Conservation (phyloP, 129 eudicot species). For the Deinandra increscens region DNA sequence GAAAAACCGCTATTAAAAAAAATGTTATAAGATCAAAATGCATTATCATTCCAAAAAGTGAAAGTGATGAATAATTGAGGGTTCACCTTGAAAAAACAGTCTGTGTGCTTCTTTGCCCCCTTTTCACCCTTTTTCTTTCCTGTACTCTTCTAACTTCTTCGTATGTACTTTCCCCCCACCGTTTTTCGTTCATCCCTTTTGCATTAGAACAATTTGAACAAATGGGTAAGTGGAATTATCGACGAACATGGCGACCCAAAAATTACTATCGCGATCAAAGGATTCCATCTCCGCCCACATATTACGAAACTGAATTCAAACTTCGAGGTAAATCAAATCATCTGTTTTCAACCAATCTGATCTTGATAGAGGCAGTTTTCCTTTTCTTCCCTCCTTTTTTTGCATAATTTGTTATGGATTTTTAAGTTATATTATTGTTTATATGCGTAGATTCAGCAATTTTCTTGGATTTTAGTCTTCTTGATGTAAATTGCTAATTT, state of each 20-base stretch:
- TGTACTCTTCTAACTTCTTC: constrained; percentile 20
- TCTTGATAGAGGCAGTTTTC: background rate
- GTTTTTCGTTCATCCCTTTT: constrained; percentile 13
- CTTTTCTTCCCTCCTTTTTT: background rate
- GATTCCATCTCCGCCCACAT: constrained; percentile 42
- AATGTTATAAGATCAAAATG: constrained; percentile 1
- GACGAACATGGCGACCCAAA: constrained; percentile 41
- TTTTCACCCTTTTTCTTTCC: background rate
- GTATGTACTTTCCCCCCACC: constrained; percentile 5
- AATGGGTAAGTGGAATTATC: constrained; percentile 42
- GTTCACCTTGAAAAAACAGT: constrained; percentile 3
- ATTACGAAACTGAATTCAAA: constrained; percentile 41
- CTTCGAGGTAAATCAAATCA: constrained; percentile 35
- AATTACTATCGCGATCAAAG: constrained; percentile 42
- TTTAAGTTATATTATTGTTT: constrained; percentile 10
- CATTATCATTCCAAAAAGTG: background rate
- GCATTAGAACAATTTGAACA: background rate
- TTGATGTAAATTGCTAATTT: constrained; percentile 4
- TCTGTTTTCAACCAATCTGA: background rate
- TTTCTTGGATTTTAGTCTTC: background rate
- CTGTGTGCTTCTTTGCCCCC: constrained; percentile 3
- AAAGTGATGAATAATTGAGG: constrained; percentile 6
- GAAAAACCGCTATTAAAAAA: too few species aligned
- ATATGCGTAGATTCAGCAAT: background rate
- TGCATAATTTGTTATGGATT: background rate